phyloP scores from a whole-genome alignment of 2,329 filamentous ascomycete species.

The Leptographium lundbergii region DNA sequence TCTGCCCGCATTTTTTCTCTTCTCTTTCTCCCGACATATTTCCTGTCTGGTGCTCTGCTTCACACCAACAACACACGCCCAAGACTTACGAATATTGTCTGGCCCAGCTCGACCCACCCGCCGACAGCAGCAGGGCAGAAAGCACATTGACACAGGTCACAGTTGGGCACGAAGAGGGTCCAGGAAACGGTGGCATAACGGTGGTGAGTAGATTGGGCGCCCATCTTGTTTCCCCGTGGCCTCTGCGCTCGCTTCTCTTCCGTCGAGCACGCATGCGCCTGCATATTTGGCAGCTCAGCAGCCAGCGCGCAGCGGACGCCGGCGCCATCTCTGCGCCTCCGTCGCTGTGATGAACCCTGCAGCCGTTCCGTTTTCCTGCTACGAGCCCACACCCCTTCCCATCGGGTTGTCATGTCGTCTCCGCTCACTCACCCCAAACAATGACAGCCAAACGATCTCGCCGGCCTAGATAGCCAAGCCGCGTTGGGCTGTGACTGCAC shows the following conservation, averaged over 20 bases:
- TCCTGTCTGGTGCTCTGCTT: not conserved
- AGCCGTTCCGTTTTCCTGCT: not conserved
- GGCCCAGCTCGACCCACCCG: not conserved
- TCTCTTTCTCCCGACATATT: not conserved
- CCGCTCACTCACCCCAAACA: not conserved
- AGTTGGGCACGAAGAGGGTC: constrained; percentile 4
- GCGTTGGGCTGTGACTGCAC: not conserved
- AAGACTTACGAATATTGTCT: not conserved
- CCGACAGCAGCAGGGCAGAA: not conserved
- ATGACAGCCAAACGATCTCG: not conserved
- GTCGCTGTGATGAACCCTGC: not conserved
- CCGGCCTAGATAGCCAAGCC: not conserved
- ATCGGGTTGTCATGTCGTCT: not conserved
- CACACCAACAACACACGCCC: not conserved
- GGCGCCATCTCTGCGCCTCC: not conserved
- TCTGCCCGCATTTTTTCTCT: not conserved
- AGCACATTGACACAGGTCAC: not conserved
- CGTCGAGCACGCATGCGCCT: not conserved
- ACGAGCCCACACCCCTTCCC: not conserved
- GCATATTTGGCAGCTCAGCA: not conserved
- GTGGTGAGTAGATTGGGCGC: not conserved
- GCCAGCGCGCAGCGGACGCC: not conserved
- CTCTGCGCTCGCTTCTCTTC: not conserved
- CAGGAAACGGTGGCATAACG: not conserved
- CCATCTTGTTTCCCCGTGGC: not conserved